Evolutionary conservation across 495 filamentous ascomycete species (phyloP).

Genomic region (Xylona heveae): DNA sequence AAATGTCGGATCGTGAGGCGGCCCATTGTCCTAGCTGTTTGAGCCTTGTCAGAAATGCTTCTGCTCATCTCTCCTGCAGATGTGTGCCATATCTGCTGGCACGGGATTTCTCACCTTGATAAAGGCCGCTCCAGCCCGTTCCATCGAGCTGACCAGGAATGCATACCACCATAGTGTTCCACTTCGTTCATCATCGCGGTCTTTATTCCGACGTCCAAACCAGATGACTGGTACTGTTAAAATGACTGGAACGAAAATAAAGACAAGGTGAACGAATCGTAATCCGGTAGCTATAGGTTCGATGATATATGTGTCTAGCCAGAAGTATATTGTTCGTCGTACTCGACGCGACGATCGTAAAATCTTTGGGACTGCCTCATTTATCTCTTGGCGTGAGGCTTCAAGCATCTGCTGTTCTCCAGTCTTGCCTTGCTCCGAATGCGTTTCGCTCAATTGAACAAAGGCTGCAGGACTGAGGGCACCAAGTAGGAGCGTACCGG

Average conservation of each 20-base stretch:
- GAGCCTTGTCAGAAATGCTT: conserved; percentile 1
- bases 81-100: conserved; percentile 10
- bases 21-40: conserved; percentile 93
- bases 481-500: neutral
- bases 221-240: conserved; percentile 59
- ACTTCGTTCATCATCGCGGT: conserved; percentile 42
- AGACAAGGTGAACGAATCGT: conserved; percentile 61
- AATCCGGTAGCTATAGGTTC: conserved; percentile 80
- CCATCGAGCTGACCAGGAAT: conserved; percentile 78
- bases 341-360: conserved; percentile 31
- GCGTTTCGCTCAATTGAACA: conserved; percentile 45
- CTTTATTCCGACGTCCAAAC: conserved; percentile 37
- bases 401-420: conserved; percentile 71
- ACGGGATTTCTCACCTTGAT: conserved; percentile 72
- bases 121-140: conserved; percentile 84
- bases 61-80: neutral
- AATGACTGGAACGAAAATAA: conserved; percentile 85
- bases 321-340: conserved; percentile 31
- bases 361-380: conserved; percentile 29
- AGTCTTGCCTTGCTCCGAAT: conserved; percentile 40
- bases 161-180: conserved; percentile 92
- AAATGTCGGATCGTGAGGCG: conserved; percentile 89
- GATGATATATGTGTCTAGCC: conserved; percentile 48
- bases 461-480: conserved; percentile 46
- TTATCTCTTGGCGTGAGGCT: conserved; percentile 53